Evolutionary conservation across 352 stramenopile species (phyloP).

Genomic region (Elongisporangium senticosum): DNA sequence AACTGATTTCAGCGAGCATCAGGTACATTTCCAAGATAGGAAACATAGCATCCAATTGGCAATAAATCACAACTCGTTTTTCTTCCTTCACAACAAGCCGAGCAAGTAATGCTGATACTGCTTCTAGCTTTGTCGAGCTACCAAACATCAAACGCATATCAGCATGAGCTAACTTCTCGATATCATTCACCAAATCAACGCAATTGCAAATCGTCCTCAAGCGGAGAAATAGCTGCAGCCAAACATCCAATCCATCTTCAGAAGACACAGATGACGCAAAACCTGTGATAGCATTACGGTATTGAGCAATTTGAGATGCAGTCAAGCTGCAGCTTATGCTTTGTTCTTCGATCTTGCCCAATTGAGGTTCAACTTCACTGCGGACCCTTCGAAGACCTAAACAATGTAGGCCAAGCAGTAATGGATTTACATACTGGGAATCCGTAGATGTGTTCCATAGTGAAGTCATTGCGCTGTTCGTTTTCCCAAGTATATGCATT

Average conservation of each 20-base stretch:
- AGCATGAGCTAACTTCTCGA: slow-evolving; percentile 69
- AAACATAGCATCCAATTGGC: slow-evolving; percentile 68
- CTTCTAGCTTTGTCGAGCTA: slow-evolving; percentile 63
- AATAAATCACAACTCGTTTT: slow-evolving; percentile 75
- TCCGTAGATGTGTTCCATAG: slow-evolving; percentile 38
- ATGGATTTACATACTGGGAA: slow-evolving; percentile 26
- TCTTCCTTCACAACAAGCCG: slow-evolving; percentile 50
- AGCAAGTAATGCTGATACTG: slow-evolving; percentile 44
- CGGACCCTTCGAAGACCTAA: slow-evolving; percentile 61
- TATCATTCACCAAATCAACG: slow-evolving; percentile 67
- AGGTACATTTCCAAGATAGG: slow-evolving; percentile 69
- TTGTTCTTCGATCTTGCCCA: slow-evolving; percentile 80
- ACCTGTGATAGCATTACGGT: slow-evolving; percentile 46
- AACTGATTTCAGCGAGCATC: slow-evolving; percentile 51
- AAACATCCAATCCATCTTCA: slow-evolving; percentile 53
- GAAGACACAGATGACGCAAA: slow-evolving; percentile 47
- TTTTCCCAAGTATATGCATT: slow-evolving; percentile 44
- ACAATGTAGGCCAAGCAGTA: slow-evolving; percentile 51
- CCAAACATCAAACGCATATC: slow-evolving; percentile 52
- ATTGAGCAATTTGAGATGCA: slow-evolving; percentile 54
- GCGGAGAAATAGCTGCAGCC: slow-evolving; percentile 60
- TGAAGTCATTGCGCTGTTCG: slow-evolving; percentile 26
- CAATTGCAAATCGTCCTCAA: slow-evolving; percentile 77
- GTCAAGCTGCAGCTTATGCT: slow-evolving; percentile 58
- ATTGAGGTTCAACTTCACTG: slow-evolving; percentile 66